phyloP scores from a whole-genome alignment of 116 monocot genomes.

The Thalassia testudinum region DNA sequence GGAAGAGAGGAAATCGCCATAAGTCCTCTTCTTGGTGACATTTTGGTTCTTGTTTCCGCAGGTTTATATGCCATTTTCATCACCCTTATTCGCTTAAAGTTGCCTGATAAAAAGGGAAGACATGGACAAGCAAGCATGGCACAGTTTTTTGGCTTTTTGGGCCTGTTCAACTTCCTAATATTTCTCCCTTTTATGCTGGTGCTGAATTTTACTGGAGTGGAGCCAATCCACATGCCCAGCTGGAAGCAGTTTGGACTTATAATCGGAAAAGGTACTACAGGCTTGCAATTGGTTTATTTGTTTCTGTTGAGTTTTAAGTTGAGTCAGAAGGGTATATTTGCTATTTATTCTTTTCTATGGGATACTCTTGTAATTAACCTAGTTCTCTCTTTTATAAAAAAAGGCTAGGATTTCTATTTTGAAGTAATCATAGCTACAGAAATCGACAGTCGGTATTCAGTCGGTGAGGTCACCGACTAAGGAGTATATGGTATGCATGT shows the following conservation, averaged over 20 bases:
- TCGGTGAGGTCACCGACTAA: too few relatives aligned
- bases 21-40: constrained; percentile 72
- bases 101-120: constrained; percentile 67
- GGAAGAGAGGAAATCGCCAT: constrained; percentile 31
- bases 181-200: constrained; percentile 68
- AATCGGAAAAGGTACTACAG: constrained; percentile 62
- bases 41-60: constrained; percentile 56
- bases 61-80: constrained; percentile 79
- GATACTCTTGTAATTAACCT: too few relatives aligned
- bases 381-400: too few relatives aligned
- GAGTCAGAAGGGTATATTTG: too few relatives aligned
- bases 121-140: constrained; percentile 74
- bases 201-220: constrained; percentile 56
- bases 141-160: constrained; percentile 85
- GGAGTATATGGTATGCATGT: too few relatives aligned
- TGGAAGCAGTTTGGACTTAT: constrained; percentile 79
- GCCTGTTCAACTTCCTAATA: constrained; percentile 69
- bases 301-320: too few relatives aligned
- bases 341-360: too few relatives aligned
- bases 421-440: too few relatives aligned
- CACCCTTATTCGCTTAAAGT: constrained; percentile 62
- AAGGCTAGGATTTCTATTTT: too few relatives aligned
- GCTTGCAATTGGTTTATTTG: too few relatives aligned
- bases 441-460: too few relatives aligned
- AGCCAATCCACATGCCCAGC: constrained; percentile 54